Percentiles rank a stretch among this genome's conserved stretches.
These are phyloP conservation scores for Colletotrichum zoysiae DNA, from an alignment of 2,329 filamentous ascomycete genomes.

Conservation along the genomic window DNA sequence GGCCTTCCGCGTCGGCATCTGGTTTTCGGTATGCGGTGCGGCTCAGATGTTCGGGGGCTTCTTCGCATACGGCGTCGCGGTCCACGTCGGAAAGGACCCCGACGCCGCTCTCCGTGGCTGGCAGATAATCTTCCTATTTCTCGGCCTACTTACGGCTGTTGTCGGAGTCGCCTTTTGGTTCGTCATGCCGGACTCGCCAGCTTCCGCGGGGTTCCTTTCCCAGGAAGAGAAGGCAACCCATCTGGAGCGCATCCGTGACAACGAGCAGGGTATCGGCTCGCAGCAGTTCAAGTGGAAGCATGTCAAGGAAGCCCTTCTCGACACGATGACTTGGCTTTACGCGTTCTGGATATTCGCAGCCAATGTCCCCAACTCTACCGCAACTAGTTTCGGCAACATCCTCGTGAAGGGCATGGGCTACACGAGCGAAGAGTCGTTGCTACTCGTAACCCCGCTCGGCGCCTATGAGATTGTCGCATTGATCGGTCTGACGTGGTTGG, in stretches of 20 bases:
- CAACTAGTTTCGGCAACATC: constrained; percentile 56
- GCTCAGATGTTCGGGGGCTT: constrained; percentile 56
- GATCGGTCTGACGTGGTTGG: constrained; percentile 50
- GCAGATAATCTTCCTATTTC: constrained; percentile 72
- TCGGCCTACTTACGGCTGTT: constrained; percentile 63
- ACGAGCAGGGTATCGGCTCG: constrained; percentile 77
- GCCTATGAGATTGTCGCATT: constrained; percentile 73
- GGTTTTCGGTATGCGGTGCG: constrained; percentile 71
- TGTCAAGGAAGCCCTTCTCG: constrained; percentile 53
- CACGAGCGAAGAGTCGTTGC: constrained; percentile 70
- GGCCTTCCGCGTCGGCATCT: constrained; percentile 71
- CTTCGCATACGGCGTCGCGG: constrained; percentile 57
- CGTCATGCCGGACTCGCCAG: constrained; percentile 59
- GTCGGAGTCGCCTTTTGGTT: constrained; percentile 64
- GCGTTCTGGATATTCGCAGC: constrained; percentile 45
- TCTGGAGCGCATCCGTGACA: constrained; percentile 66
- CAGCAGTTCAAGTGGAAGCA: constrained; percentile 77
- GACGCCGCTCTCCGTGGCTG: constrained; percentile 67
- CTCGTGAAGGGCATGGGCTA: constrained; percentile 71
- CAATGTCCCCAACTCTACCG: constrained; percentile 50
- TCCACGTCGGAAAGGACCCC: constrained; percentile 60
- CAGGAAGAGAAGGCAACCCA: constrained; percentile 64
- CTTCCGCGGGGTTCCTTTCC: constrained; percentile 61
- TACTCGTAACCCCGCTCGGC: constrained; percentile 75
- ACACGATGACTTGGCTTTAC: constrained; percentile 47